Conservation (phyloP, 768 basidiomycete genomes). For the Trametes cubensis region DNA sequence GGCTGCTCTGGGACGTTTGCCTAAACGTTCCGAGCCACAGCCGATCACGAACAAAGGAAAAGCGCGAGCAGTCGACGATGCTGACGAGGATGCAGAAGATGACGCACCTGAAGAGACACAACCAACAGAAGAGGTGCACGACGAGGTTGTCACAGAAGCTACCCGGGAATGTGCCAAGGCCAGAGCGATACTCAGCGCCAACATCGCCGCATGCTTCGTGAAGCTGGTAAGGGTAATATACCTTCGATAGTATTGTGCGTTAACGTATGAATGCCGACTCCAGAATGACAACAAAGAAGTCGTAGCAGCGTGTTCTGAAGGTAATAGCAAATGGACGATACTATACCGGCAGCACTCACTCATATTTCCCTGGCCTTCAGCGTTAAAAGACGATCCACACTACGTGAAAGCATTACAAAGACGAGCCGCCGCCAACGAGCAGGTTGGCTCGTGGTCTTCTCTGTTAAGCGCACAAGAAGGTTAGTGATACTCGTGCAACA, state of each 20-base stretch:
- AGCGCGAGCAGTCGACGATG: constrained; percentile 23
- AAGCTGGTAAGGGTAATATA: constrained; percentile 59
- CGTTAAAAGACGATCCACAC: constrained; percentile 80
- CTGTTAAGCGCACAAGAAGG: constrained; percentile 85
- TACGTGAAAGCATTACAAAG: constrained; percentile 90
- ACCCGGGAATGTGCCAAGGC: constrained; percentile 55
- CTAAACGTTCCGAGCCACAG: constrained; percentile 41
- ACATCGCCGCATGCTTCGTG: constrained; percentile 83
- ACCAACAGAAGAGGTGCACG: constrained; percentile 24
- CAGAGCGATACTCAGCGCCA: constrained; percentile 79
- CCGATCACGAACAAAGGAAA: constrained; percentile 20
- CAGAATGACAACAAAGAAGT: constrained; percentile 81
- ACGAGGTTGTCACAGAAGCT: constrained; percentile 35
- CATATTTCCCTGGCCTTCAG: constrained; percentile 42
- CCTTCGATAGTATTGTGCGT: not conserved
- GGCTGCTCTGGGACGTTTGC: constrained; percentile 67
- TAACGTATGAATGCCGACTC: not conserved
- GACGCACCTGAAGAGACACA: constrained; percentile 31
- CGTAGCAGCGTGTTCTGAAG: constrained; percentile 79
- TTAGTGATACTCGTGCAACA: constrained; percentile 30
- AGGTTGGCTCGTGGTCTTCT: constrained; percentile 80
- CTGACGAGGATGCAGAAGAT: constrained; percentile 1
- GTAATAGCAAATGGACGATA: constrained; percentile 37
- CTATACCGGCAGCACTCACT: not conserved
- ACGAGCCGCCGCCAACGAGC: constrained; percentile 85